phyloP scores from a whole-genome alignment of 768 basidiomycete genomes.

The Termitomyces sp. region DNA sequence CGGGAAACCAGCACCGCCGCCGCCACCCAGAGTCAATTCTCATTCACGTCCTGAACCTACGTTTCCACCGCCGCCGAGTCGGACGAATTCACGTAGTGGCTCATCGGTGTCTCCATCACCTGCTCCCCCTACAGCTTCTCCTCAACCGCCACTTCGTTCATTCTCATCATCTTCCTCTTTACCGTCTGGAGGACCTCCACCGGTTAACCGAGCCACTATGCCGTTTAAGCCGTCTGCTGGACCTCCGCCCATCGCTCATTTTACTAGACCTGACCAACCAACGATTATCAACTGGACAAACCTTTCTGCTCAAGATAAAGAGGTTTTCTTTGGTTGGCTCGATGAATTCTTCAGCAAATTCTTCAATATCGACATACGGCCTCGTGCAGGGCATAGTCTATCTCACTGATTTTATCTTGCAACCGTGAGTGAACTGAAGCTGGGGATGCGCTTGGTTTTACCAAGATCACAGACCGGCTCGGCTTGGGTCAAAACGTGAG shows the following conservation, averaged over 20 bases:
- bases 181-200: slow-evolving; percentile 25
- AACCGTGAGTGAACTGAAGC: neutral
- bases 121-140: slow-evolving; percentile 11
- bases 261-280: slow-evolving; percentile 27
- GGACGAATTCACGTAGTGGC: slow-evolving; percentile 8
- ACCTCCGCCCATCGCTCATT: slow-evolving; percentile 32
- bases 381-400: slow-evolving; percentile 1
- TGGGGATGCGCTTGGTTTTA: neutral
- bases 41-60: slow-evolving; percentile 26
- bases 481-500: neutral
- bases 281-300: slow-evolving; percentile 63
- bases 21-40: slow-evolving; percentile 36
- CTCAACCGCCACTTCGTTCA: slow-evolving; percentile 18
- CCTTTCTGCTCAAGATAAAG: slow-evolving; percentile 64
- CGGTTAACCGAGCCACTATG: slow-evolving; percentile 26
- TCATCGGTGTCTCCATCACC: slow-evolving; percentile 16
- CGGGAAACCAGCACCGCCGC: slow-evolving; percentile 47
- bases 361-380: slow-evolving; percentile 26
- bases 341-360: slow-evolving; percentile 73
- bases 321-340: slow-evolving; percentile 73
- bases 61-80: slow-evolving; percentile 22
- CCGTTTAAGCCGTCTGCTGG: slow-evolving; percentile 4
- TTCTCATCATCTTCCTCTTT: slow-evolving; percentile 3
- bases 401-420: neutral
- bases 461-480: neutral